Evolutionary conservation across 768 basidiomycete species (phyloP).

Genomic region (Vararia minispora): DNA sequence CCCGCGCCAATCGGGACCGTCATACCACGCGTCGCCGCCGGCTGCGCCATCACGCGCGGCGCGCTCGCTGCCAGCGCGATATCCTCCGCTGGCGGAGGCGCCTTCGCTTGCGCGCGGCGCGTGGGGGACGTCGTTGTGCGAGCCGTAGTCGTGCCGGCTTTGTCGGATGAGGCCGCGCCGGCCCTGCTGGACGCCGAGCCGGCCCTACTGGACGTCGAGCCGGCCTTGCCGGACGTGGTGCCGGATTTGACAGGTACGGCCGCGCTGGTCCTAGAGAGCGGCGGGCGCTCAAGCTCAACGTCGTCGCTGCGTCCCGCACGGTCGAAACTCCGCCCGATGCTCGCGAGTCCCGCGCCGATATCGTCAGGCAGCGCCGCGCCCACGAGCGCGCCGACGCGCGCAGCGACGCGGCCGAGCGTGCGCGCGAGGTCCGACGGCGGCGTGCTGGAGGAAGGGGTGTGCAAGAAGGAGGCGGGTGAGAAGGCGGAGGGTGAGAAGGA

Average conservation of each 20-base stretch:
- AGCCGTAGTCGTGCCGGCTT: neutral
- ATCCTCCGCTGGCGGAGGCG: too few species aligned
- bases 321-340: too few species aligned
- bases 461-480: neutral
- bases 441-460: neutral
- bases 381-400: too few species aligned
- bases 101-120: too few species aligned
- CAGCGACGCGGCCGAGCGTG: neutral
- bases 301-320: too few species aligned
- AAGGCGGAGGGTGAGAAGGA: conserved; percentile 5
- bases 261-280: conserved; percentile 3
- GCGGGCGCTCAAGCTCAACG: too few species aligned
- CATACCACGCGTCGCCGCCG: too few species aligned
- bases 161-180: neutral
- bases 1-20: too few species aligned
- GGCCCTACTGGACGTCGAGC: neutral
- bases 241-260: conserved; percentile 1
- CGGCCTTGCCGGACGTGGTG: neutral
- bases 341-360: too few species aligned
- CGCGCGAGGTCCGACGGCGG: neutral
- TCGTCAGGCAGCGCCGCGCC: too few species aligned
- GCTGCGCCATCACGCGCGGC: too few species aligned
- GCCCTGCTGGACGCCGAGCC: neutral
- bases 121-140: neutral
- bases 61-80: conserved; percentile 10